Evolutionary conservation across 1,284 basidiomycete genomes (phyloP), one percentile per base, ranked within the genome.

Genomic region (Bjerkandera adusta): DNA sequence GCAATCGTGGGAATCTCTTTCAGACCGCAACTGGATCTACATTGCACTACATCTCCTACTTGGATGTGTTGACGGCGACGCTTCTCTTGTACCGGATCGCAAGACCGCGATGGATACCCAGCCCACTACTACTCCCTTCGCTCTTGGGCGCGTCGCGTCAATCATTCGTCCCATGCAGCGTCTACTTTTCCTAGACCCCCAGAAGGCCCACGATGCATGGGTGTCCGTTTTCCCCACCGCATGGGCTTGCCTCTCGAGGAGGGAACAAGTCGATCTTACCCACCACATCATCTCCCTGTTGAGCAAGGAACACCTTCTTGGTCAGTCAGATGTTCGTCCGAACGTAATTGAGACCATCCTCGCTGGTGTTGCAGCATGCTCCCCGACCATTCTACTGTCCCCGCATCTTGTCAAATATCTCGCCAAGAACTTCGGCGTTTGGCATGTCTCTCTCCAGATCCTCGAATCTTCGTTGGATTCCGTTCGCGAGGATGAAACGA

Each of bases 391-490:
- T 72, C 84, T 83, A 34, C 76, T 99, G 5, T 97, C 97, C 8
- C 96, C 97, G 11, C 90, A 97, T 60, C 81, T 99, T 18, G 79
- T 98, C 57, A 98, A 98, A 65, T 99, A 95, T 65, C 81, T 99
- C 26, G 92, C 92, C 22, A 97, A 98, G 69, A 95, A 92, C 0
- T 99, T 90, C 67, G 88, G 93, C 38, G 92, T 92, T 12, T 99
- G 97, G 96, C 89, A 98, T 66, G 83, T 88, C 34, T 84, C 86
- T 6, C 73, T 97, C 49, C 96, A 98, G 68, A 82, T 97, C 30
- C 78, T 99, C n/a, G 85, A 88, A 56, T 72, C 79, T 32, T 88
- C 88, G 30, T 71, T 89, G 47, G 87, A 91, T 22, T 69, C 79
- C 42, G 73, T 85, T 29, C 81, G 84, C 36, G 89, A 90, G 41